Percentiles rank a stretch among this genome's conserved stretches.
phyloP scores from a whole-genome alignment of 129 eudicot genomes.

The Sambucus nigra region DNA sequence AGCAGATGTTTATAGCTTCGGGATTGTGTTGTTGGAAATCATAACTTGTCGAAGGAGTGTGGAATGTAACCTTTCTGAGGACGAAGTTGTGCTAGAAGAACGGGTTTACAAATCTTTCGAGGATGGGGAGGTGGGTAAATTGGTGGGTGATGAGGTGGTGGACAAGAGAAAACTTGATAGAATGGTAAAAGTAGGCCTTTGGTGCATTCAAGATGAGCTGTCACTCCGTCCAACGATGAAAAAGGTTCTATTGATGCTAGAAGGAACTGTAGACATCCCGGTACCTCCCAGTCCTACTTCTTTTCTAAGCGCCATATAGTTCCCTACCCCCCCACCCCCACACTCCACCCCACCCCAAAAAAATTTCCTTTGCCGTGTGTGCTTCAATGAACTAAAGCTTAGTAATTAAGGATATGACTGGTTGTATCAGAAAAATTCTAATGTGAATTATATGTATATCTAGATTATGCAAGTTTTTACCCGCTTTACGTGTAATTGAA shows the following conservation, averaged over 20 bases:
- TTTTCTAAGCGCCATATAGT: background rate
- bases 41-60: background rate
- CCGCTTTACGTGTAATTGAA: no score
- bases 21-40: constrained; percentile 1
- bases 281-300: constrained; percentile 2
- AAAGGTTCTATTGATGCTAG: constrained; percentile 1
- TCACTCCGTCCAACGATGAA: background rate
- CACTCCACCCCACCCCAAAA: no score
- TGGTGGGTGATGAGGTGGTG: background rate
- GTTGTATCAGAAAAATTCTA: no score
- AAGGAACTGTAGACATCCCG: background rate
- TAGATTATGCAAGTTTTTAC: no score
- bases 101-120: constrained; percentile 1
- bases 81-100: constrained; percentile 6
- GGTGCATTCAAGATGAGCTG: constrained; percentile 2
- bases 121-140: background rate
- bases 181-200: background rate
- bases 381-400: no score
- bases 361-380: no score
- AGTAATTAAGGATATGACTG: no score
- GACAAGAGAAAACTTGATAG: constrained; percentile 1
- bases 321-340: background rate
- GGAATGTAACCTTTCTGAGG: background rate
- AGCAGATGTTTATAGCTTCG: constrained; percentile 1
- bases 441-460: no score